Evolutionary conservation across 805 yeast genomes (phyloP).

Genomic region (Metschnikowia kunwiensis): DNA sequence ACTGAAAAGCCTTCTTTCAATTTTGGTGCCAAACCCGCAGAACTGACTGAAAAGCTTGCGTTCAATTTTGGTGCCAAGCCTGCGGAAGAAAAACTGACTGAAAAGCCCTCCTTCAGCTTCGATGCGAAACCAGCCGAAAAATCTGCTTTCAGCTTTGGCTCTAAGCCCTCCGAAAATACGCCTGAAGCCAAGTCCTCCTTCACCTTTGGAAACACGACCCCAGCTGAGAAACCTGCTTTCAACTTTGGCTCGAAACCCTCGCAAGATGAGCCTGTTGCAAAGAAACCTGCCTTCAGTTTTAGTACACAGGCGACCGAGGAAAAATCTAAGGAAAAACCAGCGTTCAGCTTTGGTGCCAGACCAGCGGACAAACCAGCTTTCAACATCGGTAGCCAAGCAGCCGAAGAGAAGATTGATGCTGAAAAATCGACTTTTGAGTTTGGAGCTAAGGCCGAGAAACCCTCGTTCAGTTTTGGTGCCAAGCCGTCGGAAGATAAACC

Average conservation of each 20-base stretch:
- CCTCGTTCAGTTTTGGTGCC: conserved; percentile 3
- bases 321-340: not conserved
- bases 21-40: conserved; percentile 8
- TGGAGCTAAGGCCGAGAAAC: not conserved
- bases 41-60: not conserved
- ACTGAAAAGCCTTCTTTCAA: conserved; percentile 4
- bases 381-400: conserved; percentile 5
- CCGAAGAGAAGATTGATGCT: not conserved
- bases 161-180: not conserved
- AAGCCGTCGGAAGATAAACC: not conserved
- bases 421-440: conserved; percentile 2
- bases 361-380: conserved; percentile 3
- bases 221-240: not conserved
- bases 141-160: not conserved
- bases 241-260: conserved; percentile 7
- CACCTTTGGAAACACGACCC: conserved; percentile 1
- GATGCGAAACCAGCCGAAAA: conserved; percentile 8
- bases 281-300: conserved; percentile 9
- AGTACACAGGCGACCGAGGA: conserved; percentile 10
- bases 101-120: conserved; percentile 6
- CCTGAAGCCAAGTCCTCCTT: not conserved
- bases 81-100: not conserved
- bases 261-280: conserved; percentile 1
- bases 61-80: conserved; percentile 1
- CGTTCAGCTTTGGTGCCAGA: conserved; percentile 3